Percentiles rank a stretch among this genome's conserved stretches.
Conservation (phyloP, 176 grass and related monocot species). For the Cenchrus fungigraminus region DNA sequence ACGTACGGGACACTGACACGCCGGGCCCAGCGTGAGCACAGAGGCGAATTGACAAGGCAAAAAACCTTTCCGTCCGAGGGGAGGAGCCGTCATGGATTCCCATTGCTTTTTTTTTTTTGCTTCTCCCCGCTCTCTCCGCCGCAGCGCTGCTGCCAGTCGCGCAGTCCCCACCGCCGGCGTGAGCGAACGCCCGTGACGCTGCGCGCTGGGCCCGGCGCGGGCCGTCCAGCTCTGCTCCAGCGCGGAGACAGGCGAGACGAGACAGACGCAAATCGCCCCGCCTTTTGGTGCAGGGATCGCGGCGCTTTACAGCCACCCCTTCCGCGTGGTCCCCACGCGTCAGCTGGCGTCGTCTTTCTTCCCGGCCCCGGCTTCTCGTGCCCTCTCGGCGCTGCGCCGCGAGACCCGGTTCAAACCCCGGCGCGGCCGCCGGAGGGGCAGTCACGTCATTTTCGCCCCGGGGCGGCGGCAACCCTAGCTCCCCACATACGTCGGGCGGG, state of each 20-base stretch:
- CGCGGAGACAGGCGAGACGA: constrained; percentile 15
- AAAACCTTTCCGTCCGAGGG: too few relatives aligned
- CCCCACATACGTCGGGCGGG: background rate
- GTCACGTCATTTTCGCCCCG: constrained; percentile 18
- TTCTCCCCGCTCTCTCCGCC: too few relatives aligned
- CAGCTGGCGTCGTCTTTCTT: constrained; percentile 25
- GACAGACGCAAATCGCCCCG: constrained; percentile 13
- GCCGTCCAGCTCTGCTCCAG: constrained; percentile 37
- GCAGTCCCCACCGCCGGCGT: background rate
- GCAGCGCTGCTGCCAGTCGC: background rate
- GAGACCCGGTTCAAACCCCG: background rate
- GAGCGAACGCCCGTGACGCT: background rate
- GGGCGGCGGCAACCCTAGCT: background rate
- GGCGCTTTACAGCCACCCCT: background rate
- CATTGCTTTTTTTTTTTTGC: background rate
- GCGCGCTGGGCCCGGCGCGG: background rate
- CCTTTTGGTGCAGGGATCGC: constrained; percentile 20
- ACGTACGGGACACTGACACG: background rate
- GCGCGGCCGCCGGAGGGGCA: background rate
- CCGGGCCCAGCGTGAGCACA: background rate
- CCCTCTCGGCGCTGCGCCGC: background rate
- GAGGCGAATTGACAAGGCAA: background rate
- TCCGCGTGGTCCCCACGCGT: background rate
- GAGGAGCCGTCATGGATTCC: constrained; percentile 50
- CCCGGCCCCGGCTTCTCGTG: background rate